Percentiles rank a stretch among this genome's conserved stretches.
Evolutionary conservation across 2,329 filamentous ascomycete species (phyloP).

Genomic region (Blastomyces parvus): DNA sequence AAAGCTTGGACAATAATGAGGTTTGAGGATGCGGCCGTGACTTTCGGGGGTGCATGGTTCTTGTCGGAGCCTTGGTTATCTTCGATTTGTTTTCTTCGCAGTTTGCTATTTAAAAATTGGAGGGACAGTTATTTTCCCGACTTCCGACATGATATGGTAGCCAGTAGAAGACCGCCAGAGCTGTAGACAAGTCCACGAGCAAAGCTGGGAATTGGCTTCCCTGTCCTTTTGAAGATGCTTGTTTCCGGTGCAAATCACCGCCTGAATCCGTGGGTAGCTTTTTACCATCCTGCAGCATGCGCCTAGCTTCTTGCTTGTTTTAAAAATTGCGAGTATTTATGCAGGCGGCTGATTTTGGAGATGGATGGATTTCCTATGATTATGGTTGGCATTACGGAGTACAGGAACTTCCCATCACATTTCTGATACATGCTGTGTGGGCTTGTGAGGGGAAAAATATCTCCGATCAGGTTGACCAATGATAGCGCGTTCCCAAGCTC

Average conservation of each 20-base stretch:
- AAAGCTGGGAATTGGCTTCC: neutral
- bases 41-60: neutral
- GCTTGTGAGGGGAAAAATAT: neutral
- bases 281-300: neutral
- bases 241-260: neutral
- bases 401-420: conserved; percentile 1
- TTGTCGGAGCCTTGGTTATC: neutral
- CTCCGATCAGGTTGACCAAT: conserved; percentile 2
- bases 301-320: neutral
- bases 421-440: neutral
- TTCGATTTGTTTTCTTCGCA: neutral
- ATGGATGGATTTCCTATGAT: neutral
- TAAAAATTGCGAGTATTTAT: neutral
- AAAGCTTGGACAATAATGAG: neutral
- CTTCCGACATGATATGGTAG: neutral
- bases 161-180: neutral
- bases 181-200: too few relatives aligned
- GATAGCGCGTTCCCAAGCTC: too few relatives aligned
- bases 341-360: neutral
- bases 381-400: neutral
- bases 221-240: neutral
- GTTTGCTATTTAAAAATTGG: too few relatives aligned
- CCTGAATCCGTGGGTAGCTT: neutral
- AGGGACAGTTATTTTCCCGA: too few relatives aligned
- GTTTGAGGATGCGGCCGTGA: neutral